A percentile compares a stretch with the other conserved stretches of the same genome.
phyloP scores from a whole-genome alignment of 176 grass and related monocot genomes.

The Paspalum vaginatum region DNA sequence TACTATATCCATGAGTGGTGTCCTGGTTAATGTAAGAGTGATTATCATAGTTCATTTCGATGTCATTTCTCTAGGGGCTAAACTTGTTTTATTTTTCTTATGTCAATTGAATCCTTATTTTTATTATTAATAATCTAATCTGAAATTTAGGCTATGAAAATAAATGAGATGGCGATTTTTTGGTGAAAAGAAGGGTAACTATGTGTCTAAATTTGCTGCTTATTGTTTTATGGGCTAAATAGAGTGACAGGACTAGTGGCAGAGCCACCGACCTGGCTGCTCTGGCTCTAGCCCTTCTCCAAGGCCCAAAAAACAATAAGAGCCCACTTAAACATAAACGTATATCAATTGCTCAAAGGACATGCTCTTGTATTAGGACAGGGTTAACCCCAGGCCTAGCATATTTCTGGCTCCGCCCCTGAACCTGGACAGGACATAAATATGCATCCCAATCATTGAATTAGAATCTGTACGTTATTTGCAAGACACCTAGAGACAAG shows the following conservation, averaged over 20 bases:
- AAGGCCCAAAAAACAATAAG: not conserved
- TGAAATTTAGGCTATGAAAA: conserved; percentile 3
- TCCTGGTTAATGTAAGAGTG: not conserved
- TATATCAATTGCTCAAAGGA: not conserved
- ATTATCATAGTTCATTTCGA: not conserved
- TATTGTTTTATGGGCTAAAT: not conserved
- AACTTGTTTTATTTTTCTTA: not conserved
- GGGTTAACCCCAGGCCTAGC: not conserved
- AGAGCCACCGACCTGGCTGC: not conserved
- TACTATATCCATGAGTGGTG: too few relatives aligned
- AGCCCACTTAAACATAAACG: not conserved
- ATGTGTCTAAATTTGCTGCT: not conserved
- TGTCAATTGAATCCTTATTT: not conserved
- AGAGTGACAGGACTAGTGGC: not conserved
- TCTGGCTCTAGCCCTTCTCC: not conserved
- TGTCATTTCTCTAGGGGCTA: not conserved
- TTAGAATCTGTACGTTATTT: not conserved
- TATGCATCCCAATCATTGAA: not conserved
- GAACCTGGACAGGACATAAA: not conserved
- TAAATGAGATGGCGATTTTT: not conserved
- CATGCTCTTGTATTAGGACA: not conserved
- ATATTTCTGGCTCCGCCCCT: not conserved
- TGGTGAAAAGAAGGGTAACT: not conserved
- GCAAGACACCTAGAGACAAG: not conserved
- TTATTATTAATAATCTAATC: not conserved